These are phyloP conservation scores for Forsythia suspensa DNA, from an alignment of 257 asterid species.

Conservation along the genomic window DNA sequence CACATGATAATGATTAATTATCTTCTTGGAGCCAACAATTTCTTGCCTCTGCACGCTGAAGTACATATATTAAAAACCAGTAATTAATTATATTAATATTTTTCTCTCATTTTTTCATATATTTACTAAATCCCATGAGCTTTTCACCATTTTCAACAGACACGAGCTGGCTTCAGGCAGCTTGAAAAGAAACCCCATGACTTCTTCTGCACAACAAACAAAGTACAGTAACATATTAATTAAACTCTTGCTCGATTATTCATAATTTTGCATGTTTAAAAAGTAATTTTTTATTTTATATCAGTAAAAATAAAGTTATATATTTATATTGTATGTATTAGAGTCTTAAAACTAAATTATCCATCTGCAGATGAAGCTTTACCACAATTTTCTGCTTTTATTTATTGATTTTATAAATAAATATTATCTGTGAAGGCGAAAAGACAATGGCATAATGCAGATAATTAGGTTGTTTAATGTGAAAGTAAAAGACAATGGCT, in stretches of 20 bases:
- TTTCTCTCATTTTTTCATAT: slow-evolving; percentile 10
- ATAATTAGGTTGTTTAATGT: not conserved
- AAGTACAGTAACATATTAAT: not conserved
- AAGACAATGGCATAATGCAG: not conserved
- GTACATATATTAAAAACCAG: not conserved
- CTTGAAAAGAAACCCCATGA: slow-evolving; percentile 50
- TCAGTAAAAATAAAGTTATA: too few relatives aligned
- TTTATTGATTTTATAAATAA: too few relatives aligned
- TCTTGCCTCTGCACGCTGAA: slow-evolving; percentile 4
- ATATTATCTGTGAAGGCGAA: too few relatives aligned
- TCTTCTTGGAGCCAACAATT: slow-evolving; percentile 8
- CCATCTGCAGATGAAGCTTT: too few relatives aligned
- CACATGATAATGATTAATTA: slow-evolving; percentile 22
- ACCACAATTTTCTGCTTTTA: too few relatives aligned
- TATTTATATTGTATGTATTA: too few relatives aligned
- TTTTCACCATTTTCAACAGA: slow-evolving; percentile 15
- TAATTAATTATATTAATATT: not conserved
- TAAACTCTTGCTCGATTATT: not conserved
- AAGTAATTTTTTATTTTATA: too few relatives aligned
- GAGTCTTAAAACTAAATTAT: too few relatives aligned
- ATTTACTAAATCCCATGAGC: slow-evolving; percentile 18
- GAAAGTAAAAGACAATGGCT: not conserved
- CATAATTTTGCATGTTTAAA: too few relatives aligned
- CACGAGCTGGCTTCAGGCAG: slow-evolving; percentile 54
- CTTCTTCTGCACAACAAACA: slow-evolving; percentile 46